Conservation (phyloP, 345 rosid genomes). For the Eucalyptus melliodora region DNA sequence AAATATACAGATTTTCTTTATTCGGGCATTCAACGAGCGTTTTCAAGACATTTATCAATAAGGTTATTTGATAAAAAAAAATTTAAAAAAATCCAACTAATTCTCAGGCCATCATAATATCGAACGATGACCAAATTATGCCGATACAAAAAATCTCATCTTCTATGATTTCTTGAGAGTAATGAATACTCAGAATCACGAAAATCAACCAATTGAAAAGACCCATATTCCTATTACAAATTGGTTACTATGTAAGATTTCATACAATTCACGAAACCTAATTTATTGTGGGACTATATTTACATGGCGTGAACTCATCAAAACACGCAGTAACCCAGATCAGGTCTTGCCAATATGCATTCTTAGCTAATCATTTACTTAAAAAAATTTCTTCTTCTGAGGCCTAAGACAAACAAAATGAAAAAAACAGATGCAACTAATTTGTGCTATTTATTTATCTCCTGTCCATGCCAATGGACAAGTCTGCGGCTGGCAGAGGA, state of each 20-base stretch:
- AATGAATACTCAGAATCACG: neutral
- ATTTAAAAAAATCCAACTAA: too few relatives aligned
- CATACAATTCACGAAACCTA: neutral
- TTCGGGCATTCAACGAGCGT: neutral
- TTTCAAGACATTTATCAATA: too few relatives aligned
- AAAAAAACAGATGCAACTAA: neutral
- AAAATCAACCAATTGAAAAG: neutral
- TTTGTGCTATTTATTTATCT: neutral
- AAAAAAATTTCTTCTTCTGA: neutral
- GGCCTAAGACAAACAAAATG: neutral
- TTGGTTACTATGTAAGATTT: neutral
- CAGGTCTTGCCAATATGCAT: neutral
- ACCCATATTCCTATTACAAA: neutral
- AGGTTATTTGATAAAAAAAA: too few relatives aligned
- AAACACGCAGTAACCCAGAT: neutral
- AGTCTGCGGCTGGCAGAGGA: neutral
- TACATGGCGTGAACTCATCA: neutral
- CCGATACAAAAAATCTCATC: too few relatives aligned
- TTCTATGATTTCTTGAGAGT: too few relatives aligned
- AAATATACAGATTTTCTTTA: neutral
- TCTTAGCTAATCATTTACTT: neutral
- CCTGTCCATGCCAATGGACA: neutral
- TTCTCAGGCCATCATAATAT: neutral
- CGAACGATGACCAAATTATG: neutral
- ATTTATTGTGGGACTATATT: neutral